Base-by-base conservation (phyloP, 306 rosid species). In the Carpinus viminea region DNA sequence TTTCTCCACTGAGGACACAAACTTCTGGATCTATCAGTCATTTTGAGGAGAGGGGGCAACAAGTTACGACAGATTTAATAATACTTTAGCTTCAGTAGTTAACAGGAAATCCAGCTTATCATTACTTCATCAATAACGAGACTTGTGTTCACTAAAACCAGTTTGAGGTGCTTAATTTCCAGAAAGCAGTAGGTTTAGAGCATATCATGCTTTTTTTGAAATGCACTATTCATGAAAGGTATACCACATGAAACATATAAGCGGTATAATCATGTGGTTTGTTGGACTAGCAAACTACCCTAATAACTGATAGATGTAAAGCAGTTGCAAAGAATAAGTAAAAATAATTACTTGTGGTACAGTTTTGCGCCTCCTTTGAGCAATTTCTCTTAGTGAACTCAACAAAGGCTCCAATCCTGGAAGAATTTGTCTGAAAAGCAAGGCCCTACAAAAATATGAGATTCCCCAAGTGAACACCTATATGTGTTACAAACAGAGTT, bases 321-420 rank as follows among this genome's bases (percentile, higher is more conserved):
- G 21, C 0, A 62, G 20, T 62, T 62, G 69, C 4, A 2, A 9
- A 38, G 36, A 34, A 74, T 21, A 8, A 45, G 55, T 26, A 21
- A 43, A 71, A 26, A 50, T 1, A 45, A 18, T 79, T 85, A 92
- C 98, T 75, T 95, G 98, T 12, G 98, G 83, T 75, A 92, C 59
- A 55, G 94, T 90, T 87, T 92, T 95, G 46, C 87, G 90, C 78
- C 98, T 76, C 85, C 83, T 86, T 57, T 68, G 81, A 41, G 98
- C 93, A 72, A 95, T 85, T 43, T 86, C 89, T 80, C 74, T 77
- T 8, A 92, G 90, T 72, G 96, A 86, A 81, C 74, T 76, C 78
- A 95, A 73, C 24, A 95, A 74, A 77, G 98, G 98, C 76, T 86
- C 88, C 68, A 95, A 74, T 62, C 98, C 98, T 8, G 98, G 97